Base-by-base conservation (phyloP, 2,329 filamentous ascomycete genomes). In the Colletotrichum tropicale region DNA sequence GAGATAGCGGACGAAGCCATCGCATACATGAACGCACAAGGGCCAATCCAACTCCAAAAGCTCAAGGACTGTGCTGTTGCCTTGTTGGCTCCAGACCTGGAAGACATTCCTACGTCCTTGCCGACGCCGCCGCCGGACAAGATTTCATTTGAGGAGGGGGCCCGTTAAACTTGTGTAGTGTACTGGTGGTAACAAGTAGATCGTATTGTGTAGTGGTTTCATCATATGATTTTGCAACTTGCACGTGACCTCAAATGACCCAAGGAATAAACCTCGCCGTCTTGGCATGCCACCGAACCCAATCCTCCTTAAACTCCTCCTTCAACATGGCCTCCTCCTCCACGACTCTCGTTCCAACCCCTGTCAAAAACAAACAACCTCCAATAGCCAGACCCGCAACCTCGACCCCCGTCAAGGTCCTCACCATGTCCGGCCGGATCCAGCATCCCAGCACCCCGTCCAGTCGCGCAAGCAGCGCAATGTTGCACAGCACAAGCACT, bases 301-400 rank as follows among this genome's bases (percentile, higher is more conserved):
- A 91, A 65, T 87, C 81, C 13, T 78, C 76, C 1, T 88, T 87
- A 82, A 91, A 91, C 18, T 82, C 80, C 6, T 78, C 81, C 66
- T 78, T 82, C 76, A 91, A 75, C 89, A 92, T 89, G 1, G 64
- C 73, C 78, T 91, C 89, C 78, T 90, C 89, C 75, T 91, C 85
- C 36, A 70, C 78, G 1, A 91, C 85, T 28, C 89, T 81, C 7
- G 77, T 81, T 80, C 79, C 81, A 5, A 85, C 65, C 0, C 76
- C 78, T 6, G 81, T 64, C 9, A 82, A 21, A 34, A 82, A 58
- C 38, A 76, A 55, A 55, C 74, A 16, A 76, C 26, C 8, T 55
- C 73, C 66, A 15, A 79, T 48, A n/a, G 78, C 76, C 15, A 72
- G 56, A 0, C 79, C 18, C 6, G 66, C 34, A 66, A 67, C 71